phyloP scores from a whole-genome alignment of 345 rosid genomes.

The Eucalyptus cloeziana region DNA sequence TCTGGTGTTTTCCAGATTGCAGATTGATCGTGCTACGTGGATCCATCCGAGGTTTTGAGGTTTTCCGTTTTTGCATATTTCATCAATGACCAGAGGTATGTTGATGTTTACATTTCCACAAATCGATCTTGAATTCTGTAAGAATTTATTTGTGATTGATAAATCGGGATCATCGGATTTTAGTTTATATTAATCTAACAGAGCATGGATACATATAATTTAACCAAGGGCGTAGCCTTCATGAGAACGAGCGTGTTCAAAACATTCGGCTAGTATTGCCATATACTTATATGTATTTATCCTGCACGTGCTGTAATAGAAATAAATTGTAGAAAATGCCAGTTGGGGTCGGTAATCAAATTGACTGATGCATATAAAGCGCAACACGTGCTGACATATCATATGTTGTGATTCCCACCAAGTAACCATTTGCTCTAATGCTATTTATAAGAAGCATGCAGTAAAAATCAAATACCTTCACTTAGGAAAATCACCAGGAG shows the following conservation, averaged over 20 bases:
- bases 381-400: neutral
- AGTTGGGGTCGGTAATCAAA: neutral
- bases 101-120: too few species aligned
- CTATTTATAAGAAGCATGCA: neutral
- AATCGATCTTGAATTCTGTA: too few species aligned
- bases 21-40: too few species aligned
- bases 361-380: neutral
- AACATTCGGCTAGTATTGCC: neutral
- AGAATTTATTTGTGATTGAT: too few species aligned
- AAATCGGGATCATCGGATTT: too few species aligned
- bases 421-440: neutral
- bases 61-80: too few species aligned
- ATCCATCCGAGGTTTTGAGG: too few species aligned
- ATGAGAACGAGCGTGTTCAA: neutral
- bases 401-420: neutral
- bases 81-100: too few species aligned
- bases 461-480: neutral
- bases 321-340: neutral
- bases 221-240: neutral
- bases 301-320: neutral
- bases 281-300: neutral
- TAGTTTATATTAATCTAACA: too few species aligned
- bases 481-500: neutral
- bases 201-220: neutral
- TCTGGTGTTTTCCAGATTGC: too few species aligned